Evolutionary conservation across 1,139 yeast species (phyloP).

Genomic region (Geotrichum fermentans): DNA sequence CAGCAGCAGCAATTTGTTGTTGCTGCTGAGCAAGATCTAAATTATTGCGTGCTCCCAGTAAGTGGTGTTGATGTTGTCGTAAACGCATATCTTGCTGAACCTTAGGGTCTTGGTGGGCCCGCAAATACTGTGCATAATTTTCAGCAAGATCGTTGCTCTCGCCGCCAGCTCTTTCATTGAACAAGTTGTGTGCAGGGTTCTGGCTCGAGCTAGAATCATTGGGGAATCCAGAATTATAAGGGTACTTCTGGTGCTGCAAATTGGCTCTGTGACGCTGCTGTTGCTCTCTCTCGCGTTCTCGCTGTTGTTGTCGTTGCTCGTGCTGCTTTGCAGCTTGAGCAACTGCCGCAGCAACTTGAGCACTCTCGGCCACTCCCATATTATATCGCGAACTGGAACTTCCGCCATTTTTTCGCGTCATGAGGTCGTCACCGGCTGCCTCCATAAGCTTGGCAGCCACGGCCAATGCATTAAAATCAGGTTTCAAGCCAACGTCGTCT

Average conservation of each 20-base stretch:
- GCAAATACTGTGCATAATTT: constrained; percentile 12
- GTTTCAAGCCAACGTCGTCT: constrained; percentile 6
- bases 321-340: constrained; percentile 8
- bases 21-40: not conserved
- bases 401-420: constrained; percentile 4
- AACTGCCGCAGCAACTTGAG: constrained; percentile 11
- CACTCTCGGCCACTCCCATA: not conserved
- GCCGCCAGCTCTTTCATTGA: not conserved
- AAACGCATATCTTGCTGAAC: constrained; percentile 3
- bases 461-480: constrained; percentile 20
- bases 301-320: constrained; percentile 4
- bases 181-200: constrained; percentile 5
- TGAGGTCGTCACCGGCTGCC: constrained; percentile 8
- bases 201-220: constrained; percentile 3
- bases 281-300: constrained; percentile 3
- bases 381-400: not conserved
- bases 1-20: constrained; percentile 8
- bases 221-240: constrained; percentile 1
- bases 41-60: constrained; percentile 2
- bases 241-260: constrained; percentile 1
- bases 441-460: constrained; percentile 16
- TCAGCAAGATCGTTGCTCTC: constrained; percentile 11
- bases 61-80: constrained; percentile 13
- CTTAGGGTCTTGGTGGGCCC: constrained; percentile 13
- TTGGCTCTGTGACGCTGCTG: not conserved